A percentile compares a stretch with the other conserved stretches of the same genome.
These are phyloP conservation scores for Ilex asprella DNA, from an alignment of 257 asterid genomes.

Conservation along the genomic window DNA sequence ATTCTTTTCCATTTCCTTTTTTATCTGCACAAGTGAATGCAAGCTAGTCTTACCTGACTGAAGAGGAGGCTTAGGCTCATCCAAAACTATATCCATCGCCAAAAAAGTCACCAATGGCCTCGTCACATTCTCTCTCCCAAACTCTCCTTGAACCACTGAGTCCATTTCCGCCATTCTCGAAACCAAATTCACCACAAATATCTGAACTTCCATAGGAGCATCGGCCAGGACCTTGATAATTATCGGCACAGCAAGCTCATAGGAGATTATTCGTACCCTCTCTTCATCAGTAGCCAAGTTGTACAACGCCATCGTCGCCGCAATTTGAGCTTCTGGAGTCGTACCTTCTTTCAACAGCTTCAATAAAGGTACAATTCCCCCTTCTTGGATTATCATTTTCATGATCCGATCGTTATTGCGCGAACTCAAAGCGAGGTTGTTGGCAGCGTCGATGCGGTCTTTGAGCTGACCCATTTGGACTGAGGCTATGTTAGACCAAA, in stretches of 20 bases:
- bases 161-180: constrained; percentile 40
- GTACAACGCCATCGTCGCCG: constrained; percentile 38
- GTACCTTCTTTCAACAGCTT: constrained; percentile 43
- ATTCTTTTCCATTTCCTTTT: constrained; percentile 12
- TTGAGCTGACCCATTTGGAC: constrained; percentile 29
- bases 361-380: constrained; percentile 47
- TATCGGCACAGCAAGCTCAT: constrained; percentile 27
- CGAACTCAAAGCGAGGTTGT: constrained; percentile 26
- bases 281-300: constrained; percentile 33
- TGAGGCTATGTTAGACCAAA: constrained; percentile 50
- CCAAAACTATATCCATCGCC: constrained; percentile 36
- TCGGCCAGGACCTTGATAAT: constrained; percentile 31
- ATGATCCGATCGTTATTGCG: constrained; percentile 27
- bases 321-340: constrained; percentile 35
- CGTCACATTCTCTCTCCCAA: constrained; percentile 51
- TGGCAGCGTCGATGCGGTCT: constrained; percentile 40
- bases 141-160: constrained; percentile 39
- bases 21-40: constrained; percentile 35
- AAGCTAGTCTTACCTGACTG: constrained; percentile 8
- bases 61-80: constrained; percentile 20
- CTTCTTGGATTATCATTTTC: constrained; percentile 38
- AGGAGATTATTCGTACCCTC: constrained; percentile 29
- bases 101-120: constrained; percentile 42
- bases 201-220: constrained; percentile 29
- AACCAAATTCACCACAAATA: constrained; percentile 30